Evolutionary conservation across 371 early-diverging fungal genomes (phyloP).

Genomic region (Syncephalastrum monosporum): DNA sequence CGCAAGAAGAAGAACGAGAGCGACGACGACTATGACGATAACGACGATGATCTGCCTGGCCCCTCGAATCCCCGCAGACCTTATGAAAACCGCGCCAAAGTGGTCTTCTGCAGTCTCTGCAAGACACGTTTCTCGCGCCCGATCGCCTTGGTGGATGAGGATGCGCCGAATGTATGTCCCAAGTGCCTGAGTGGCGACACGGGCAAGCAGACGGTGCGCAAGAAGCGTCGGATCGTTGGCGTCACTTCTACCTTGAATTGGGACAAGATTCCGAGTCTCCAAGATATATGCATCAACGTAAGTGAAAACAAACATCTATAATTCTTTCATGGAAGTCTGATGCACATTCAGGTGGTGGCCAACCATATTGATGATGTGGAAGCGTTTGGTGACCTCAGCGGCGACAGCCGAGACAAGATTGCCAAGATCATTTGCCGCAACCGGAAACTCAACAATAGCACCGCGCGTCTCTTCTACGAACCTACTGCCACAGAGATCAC

Average conservation of each 20-base stretch:
- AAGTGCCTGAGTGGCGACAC: slow-evolving; percentile 41
- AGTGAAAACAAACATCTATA: background rate
- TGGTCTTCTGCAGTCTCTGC: slow-evolving; percentile 64
- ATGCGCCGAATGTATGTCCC: slow-evolving; percentile 40
- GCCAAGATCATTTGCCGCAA: slow-evolving; percentile 78
- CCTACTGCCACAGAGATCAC: slow-evolving; percentile 52
- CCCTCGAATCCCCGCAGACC: slow-evolving; percentile 34
- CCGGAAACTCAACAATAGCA: slow-evolving; percentile 65
- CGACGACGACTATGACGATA: slow-evolving; percentile 36
- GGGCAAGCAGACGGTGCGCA: slow-evolving; percentile 21
- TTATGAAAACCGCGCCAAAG: slow-evolving; percentile 33
- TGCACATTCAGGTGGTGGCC: slow-evolving; percentile 54
- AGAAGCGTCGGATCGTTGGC: slow-evolving; percentile 19
- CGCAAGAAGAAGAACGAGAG: slow-evolving; percentile 26
- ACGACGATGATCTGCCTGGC: slow-evolving; percentile 24
- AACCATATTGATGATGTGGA: slow-evolving; percentile 78
- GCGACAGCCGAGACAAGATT: slow-evolving; percentile 66
- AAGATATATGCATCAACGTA: slow-evolving; percentile 70
- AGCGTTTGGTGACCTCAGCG: slow-evolving; percentile 77
- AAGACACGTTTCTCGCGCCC: slow-evolving; percentile 53
- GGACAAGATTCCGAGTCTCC: slow-evolving; percentile 43
- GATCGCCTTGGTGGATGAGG: slow-evolving; percentile 23
- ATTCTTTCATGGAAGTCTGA: background rate
- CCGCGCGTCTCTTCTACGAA: slow-evolving; percentile 72
- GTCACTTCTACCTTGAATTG: slow-evolving; percentile 18